Conservation (phyloP, 1,139 yeast genomes). For the Geotrichum restrictum region DNA sequence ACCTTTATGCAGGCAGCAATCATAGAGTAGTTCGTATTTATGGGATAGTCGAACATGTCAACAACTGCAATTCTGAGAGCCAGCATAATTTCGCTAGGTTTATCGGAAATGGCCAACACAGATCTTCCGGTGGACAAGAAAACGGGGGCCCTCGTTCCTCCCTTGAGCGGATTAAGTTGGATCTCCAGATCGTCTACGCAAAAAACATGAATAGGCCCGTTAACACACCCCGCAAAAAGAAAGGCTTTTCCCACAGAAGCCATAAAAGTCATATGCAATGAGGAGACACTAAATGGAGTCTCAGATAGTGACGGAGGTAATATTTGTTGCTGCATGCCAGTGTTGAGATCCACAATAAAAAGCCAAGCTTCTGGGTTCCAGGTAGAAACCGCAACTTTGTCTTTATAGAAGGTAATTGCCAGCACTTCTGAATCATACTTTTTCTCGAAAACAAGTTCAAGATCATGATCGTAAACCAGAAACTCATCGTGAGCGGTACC, state of each 20-base stretch:
- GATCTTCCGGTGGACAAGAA: background rate
- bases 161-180: background rate
- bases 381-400: background rate
- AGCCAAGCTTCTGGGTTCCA: background rate
- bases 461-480: background rate
- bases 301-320: too few species aligned
- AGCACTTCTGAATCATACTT: background rate
- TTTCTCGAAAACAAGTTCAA: background rate
- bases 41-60: background rate
- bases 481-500: background rate
- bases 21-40: background rate
- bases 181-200: background rate
- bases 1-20: background rate
- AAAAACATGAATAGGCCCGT: background rate
- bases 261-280: too few species aligned
- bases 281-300: too few species aligned
- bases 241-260: background rate
- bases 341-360: background rate
- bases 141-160: background rate
- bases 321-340: background rate
- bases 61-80: background rate
- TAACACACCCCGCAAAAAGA: background rate
- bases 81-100: background rate
- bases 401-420: background rate
- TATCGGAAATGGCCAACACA: slow-evolving; percentile 1